Percentiles rank a stretch among this genome's conserved stretches.
These are phyloP conservation scores for Austroboletus festivus DNA, from an alignment of 768 basidiomycete species.

Conservation along the genomic window DNA sequence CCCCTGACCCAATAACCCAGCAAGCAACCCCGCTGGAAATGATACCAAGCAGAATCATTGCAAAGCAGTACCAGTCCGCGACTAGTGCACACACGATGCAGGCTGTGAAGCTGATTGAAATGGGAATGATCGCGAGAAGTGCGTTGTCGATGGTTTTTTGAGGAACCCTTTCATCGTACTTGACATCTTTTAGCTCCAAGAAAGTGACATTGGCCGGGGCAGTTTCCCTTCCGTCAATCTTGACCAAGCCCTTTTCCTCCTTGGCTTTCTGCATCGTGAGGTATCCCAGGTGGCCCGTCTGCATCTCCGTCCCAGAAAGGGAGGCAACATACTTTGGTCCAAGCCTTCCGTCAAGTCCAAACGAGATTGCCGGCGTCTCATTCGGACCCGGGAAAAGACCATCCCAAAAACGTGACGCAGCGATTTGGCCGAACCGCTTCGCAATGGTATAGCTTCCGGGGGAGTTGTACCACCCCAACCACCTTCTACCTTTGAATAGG, in stretches of 20 bases:
- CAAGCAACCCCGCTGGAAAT: conserved; percentile 27
- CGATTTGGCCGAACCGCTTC: conserved; percentile 22
- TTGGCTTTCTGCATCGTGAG: conserved; percentile 20
- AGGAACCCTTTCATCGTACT: no score
- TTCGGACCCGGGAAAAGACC: conserved; percentile 14
- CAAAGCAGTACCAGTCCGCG: conserved; percentile 26
- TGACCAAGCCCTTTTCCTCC: background rate
- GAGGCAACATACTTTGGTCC: conserved; percentile 28
- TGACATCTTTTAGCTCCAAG: background rate
- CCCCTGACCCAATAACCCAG: conserved; percentile 19
- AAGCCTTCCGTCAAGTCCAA: conserved; percentile 27
- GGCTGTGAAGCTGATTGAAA: conserved; percentile 14
- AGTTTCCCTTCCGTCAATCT: conserved; percentile 10
- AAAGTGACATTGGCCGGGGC: conserved; percentile 6
- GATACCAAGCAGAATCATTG: conserved; percentile 29
- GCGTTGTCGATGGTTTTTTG: background rate
- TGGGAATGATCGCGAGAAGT: conserved; percentile 18
- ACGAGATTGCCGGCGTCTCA: conserved; percentile 17
- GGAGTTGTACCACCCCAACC: conserved; percentile 35
- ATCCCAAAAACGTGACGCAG: conserved; percentile 16
- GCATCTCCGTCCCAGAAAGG: conserved; percentile 29
- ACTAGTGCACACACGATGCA: conserved; percentile 15
- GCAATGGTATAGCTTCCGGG: conserved; percentile 31
- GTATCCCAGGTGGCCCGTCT: conserved; percentile 30
- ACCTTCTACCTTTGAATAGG: conserved; percentile 23